Conservation (phyloP, 352 stramenopile species). For the Globisporangium yorkense region DNA sequence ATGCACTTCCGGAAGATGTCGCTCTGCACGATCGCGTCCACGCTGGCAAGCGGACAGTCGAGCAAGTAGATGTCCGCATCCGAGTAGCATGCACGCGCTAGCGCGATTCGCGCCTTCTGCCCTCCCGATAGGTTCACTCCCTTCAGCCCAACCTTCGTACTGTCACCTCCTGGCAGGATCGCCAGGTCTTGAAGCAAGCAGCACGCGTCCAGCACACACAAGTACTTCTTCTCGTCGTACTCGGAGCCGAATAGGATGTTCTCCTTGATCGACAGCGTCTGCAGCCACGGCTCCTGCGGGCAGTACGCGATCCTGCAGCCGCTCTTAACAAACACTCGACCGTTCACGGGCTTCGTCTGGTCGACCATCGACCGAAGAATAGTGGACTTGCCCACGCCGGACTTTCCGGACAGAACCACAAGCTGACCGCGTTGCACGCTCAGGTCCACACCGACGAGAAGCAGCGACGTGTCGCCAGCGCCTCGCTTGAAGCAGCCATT, state of each 20-base stretch:
- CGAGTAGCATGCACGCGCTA: slow-evolving; percentile 44
- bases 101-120: slow-evolving; percentile 43
- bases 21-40: slow-evolving; percentile 49
- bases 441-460: slow-evolving; percentile 9
- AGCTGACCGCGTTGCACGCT: slow-evolving; percentile 3
- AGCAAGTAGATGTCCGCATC: slow-evolving; percentile 48
- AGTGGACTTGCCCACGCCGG: slow-evolving; percentile 16
- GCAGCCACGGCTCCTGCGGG: slow-evolving; percentile 72
- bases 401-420: slow-evolving; percentile 8
- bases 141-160: slow-evolving; percentile 38
- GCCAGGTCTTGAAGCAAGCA: slow-evolving; percentile 14
- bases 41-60: slow-evolving; percentile 38
- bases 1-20: slow-evolving; percentile 50
- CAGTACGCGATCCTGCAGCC: slow-evolving; percentile 16
- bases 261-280: slow-evolving; percentile 67
- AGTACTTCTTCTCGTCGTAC: slow-evolving; percentile 55
- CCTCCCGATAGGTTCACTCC: slow-evolving; percentile 49
- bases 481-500: slow-evolving; percentile 1
- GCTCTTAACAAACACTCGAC: slow-evolving; percentile 7
- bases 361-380: slow-evolving; percentile 5
- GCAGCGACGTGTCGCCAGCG: not conserved
- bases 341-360: slow-evolving; percentile 3
- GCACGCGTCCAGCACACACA: slow-evolving; percentile 19
- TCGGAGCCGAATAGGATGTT: slow-evolving; percentile 84
- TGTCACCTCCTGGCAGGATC: slow-evolving; percentile 47